phyloP scores from a whole-genome alignment of 1,284 basidiomycete species.

The Stereum hirsutum region DNA sequence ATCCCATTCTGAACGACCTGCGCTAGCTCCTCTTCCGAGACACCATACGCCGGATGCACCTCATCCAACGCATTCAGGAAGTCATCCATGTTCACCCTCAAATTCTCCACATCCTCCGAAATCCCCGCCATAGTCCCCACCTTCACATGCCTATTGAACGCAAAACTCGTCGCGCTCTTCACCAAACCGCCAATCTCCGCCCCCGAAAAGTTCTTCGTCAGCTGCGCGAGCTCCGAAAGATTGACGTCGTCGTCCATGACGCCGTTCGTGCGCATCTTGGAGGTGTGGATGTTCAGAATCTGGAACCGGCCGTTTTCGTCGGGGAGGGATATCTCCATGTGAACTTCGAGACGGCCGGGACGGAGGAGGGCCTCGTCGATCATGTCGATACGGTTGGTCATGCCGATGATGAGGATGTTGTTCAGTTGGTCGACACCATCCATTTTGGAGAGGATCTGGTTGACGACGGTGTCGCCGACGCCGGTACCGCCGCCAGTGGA shows the following conservation, averaged over 20 bases:
- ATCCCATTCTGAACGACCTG: conserved; percentile 97
- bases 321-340: conserved; percentile 98
- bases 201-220: conserved; percentile 97
- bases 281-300: conserved; percentile 93
- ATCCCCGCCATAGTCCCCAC: conserved; percentile 97
- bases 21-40: conserved; percentile 92
- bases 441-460: conserved; percentile 99
- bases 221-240: conserved; percentile 71
- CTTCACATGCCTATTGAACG: conserved; percentile 95
- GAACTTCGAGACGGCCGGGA: conserved; percentile 98
- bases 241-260: conserved; percentile 91
- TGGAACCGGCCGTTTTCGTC: conserved; percentile 91
- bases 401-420: conserved; percentile 99
- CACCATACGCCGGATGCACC: conserved; percentile 96
- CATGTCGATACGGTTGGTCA: conserved; percentile 99
- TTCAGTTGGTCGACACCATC: conserved; percentile 99
- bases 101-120: conserved; percentile 89
- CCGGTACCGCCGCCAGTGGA: conserved; percentile 88
- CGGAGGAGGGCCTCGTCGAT: conserved; percentile 97
- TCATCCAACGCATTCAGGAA: conserved; percentile 92
- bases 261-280: conserved; percentile 87
- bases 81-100: conserved; percentile 84
- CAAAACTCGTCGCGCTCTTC: conserved; percentile 97
- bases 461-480: conserved; percentile 97
- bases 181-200: conserved; percentile 95